These are phyloP conservation scores for Fusarium illudens DNA, from an alignment of 2,329 filamentous ascomycete species.

Conservation along the genomic window DNA sequence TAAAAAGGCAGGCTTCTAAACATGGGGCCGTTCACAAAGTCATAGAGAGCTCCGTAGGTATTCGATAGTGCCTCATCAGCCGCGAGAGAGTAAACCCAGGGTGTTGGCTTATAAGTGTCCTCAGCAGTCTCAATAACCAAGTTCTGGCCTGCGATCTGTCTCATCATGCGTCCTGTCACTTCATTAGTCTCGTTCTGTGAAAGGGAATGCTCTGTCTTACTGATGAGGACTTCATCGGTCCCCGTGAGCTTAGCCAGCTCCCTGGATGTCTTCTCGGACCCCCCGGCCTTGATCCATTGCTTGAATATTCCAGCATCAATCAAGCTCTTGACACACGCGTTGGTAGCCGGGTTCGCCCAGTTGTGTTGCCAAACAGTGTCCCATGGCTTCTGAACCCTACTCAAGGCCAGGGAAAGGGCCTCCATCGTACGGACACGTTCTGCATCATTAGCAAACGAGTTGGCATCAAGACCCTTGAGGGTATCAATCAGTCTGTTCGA, in stretches of 20 bases:
- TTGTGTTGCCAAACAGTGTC: slow-evolving; percentile 51
- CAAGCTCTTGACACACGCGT: slow-evolving; percentile 48
- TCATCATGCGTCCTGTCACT: slow-evolving; percentile 45
- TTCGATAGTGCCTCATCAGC: slow-evolving; percentile 42
- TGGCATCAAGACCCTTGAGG: slow-evolving; percentile 39
- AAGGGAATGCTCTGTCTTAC: slow-evolving; percentile 26
- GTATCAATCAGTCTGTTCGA: slow-evolving; percentile 38
- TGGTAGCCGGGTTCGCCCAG: slow-evolving; percentile 47
- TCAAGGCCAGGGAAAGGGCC: slow-evolving; percentile 43
- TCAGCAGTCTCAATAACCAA: slow-evolving; percentile 46
- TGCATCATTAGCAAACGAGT: slow-evolving; percentile 45
- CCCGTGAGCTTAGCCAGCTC: slow-evolving; percentile 47
- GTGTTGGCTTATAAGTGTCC: slow-evolving; percentile 47
- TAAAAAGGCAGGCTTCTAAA: slow-evolving; percentile 45
- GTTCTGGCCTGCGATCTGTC: slow-evolving; percentile 48
- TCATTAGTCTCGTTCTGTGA: background rate
- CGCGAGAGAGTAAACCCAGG: slow-evolving; percentile 44
- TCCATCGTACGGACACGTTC: slow-evolving; percentile 47
- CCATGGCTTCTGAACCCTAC: slow-evolving; percentile 49
- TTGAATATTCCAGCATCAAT: slow-evolving; percentile 50
- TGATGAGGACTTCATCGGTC: slow-evolving; percentile 46
- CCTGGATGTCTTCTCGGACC: slow-evolving; percentile 41
- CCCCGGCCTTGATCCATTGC: slow-evolving; percentile 47
- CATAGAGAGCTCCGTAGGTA: slow-evolving; percentile 47
- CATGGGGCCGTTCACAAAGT: slow-evolving; percentile 45